Percentiles rank a stretch among this genome's conserved stretches.
phyloP scores from a whole-genome alignment of 2,329 filamentous ascomycete species.

The Lecanicillium sp. region DNA sequence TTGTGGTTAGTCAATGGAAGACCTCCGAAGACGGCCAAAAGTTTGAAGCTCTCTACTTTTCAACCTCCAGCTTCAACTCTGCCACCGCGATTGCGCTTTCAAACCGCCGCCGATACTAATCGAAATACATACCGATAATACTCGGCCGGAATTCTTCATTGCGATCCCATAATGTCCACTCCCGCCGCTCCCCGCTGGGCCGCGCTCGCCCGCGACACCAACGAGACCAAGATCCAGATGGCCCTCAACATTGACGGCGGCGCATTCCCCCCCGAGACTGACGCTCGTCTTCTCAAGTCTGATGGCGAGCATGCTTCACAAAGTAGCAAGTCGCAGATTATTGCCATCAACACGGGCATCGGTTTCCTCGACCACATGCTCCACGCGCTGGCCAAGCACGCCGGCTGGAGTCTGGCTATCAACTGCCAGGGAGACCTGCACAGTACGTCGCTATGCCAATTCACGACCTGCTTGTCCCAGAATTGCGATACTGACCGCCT shows the following conservation, averaged over 20 bases:
- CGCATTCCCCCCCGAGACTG: constrained; percentile 59
- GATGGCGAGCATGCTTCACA: constrained; percentile 73
- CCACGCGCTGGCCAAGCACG: constrained; percentile 92
- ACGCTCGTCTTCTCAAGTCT: constrained; percentile 45
- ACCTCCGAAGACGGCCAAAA: constrained; percentile 12
- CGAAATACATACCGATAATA: too few relatives aligned
- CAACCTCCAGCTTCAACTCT: neutral
- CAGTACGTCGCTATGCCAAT: constrained; percentile 51
- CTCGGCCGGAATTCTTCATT: too few relatives aligned
- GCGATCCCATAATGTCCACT: too few relatives aligned
- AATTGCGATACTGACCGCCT: neutral
- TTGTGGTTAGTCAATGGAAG: neutral
- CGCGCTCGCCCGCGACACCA: constrained; percentile 80
- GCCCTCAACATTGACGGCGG: constrained; percentile 92
- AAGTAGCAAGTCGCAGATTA: constrained; percentile 75
- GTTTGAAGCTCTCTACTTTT: neutral
- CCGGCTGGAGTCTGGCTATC: constrained; percentile 84
- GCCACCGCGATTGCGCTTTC: neutral
- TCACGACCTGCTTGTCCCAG: neutral
- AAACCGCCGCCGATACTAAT: neutral
- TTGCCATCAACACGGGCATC: constrained; percentile 86
- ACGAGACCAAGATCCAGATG: constrained; percentile 95
- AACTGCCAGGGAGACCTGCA: constrained; percentile 83
- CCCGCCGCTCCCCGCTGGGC: constrained; percentile 54
- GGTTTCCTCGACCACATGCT: constrained; percentile 99